Conservation (phyloP, 2,329 filamentous ascomycete species). For the Ophiostoma sp. region DNA sequence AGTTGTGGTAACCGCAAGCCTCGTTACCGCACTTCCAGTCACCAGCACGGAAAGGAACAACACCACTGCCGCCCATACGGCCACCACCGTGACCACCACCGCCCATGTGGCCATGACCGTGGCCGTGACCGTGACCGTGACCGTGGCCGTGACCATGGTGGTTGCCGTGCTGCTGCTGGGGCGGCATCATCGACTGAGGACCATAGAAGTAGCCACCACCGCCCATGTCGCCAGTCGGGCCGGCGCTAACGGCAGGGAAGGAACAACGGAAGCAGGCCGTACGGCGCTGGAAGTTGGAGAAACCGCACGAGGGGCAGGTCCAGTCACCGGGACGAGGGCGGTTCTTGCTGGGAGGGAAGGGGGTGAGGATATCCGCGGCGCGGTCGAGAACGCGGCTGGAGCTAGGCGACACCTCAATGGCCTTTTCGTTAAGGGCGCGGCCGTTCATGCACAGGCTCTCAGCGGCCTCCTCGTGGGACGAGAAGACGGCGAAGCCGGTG, state of each 20-base stretch:
- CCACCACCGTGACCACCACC: slow-evolving; percentile 63
- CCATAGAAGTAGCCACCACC: slow-evolving; percentile 67
- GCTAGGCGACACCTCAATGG: slow-evolving; percentile 96
- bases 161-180: slow-evolving; percentile 70
- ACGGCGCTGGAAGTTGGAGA: slow-evolving; percentile 98
- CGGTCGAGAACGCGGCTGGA: slow-evolving; percentile 96
- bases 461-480: slow-evolving; percentile 97
- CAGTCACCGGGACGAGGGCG: slow-evolving; percentile 94
- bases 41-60: slow-evolving; percentile 95
- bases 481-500: slow-evolving; percentile 97
- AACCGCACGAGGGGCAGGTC: slow-evolving; percentile 98
- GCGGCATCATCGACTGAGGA: slow-evolving; percentile 78
- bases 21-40: slow-evolving; percentile 99
- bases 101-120: slow-evolving; percentile 64
- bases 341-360: slow-evolving; percentile 98
- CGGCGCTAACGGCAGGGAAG: slow-evolving; percentile 88
- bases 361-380: slow-evolving; percentile 91
- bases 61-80: slow-evolving; percentile 77
- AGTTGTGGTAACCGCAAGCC: slow-evolving; percentile 97
- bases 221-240: slow-evolving; percentile 64
- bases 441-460: slow-evolving; percentile 99
- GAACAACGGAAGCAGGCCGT: slow-evolving; percentile 99
- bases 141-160: slow-evolving; percentile 53
- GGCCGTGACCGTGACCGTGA: slow-evolving; percentile 47
- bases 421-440: slow-evolving; percentile 95